These are phyloP conservation scores for Tricholoma saponaceum DNA, from an alignment of 768 basidiomycete genomes.

Conservation along the genomic window DNA sequence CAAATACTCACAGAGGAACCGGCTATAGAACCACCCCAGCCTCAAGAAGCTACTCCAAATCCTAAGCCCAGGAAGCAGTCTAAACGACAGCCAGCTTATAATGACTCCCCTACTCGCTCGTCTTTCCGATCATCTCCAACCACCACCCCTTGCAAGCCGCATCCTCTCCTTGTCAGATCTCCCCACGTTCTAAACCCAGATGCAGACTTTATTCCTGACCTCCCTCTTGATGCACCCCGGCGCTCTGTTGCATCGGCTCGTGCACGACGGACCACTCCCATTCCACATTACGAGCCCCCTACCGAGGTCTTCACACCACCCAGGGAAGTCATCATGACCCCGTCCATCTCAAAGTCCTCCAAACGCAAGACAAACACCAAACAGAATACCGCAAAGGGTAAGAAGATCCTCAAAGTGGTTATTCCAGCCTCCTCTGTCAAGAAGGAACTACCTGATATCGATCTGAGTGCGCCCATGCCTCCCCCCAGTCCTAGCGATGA, in stretches of 20 bases:
- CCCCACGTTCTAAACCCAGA: constrained; percentile 46
- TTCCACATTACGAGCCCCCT: constrained; percentile 63
- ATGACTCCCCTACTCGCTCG: constrained; percentile 26
- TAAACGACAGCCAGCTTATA: constrained; percentile 13
- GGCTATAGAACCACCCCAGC: constrained; percentile 16
- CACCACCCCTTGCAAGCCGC: constrained; percentile 18
- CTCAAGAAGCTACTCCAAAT: constrained; percentile 49
- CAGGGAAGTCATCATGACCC: constrained; percentile 49
- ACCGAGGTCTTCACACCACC: constrained; percentile 69
- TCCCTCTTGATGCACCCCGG: constrained; percentile 19
- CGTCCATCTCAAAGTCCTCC: constrained; percentile 35
- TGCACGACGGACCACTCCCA: constrained; percentile 47
- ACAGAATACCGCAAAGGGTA: constrained; percentile 10
- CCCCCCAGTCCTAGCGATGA: constrained; percentile 77
- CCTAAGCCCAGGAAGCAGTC: constrained; percentile 56
- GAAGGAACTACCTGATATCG: constrained; percentile 62
- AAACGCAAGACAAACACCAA: constrained; percentile 21
- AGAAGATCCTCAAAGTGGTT: constrained; percentile 16
- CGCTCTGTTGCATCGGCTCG: constrained; percentile 21
- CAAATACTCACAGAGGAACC: constrained; percentile 4
- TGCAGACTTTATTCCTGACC: constrained; percentile 43
- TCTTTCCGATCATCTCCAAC: constrained; percentile 7
- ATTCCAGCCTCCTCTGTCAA: constrained; percentile 33
- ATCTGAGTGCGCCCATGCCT: constrained; percentile 53
- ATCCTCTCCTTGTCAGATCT: constrained; percentile 26